A percentile compares a stretch with the other conserved stretches of the same genome.
Evolutionary conservation across 2,329 filamentous ascomycete species (phyloP).

Genomic region (Neonectria coccinea): DNA sequence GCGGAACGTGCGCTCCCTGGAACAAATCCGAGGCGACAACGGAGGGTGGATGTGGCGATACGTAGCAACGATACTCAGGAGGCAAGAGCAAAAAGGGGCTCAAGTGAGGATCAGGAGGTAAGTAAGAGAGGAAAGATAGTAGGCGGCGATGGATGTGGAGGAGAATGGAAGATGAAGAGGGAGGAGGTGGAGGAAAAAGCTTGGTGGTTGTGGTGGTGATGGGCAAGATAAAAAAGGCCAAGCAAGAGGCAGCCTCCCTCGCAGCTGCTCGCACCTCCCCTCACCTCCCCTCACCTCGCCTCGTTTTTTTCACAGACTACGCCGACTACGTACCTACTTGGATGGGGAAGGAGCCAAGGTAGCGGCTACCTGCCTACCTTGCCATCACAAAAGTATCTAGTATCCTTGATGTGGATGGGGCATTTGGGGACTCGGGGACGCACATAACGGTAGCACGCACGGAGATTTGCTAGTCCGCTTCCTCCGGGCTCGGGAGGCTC

Average conservation of each 20-base stretch:
- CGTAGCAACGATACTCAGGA: slow-evolving; percentile 24
- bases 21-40: slow-evolving; percentile 35
- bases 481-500: neutral
- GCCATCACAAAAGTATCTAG: slow-evolving; percentile 21
- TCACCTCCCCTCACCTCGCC: neutral
- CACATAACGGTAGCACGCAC: slow-evolving; percentile 17
- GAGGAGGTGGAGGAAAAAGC: slow-evolving; percentile 23
- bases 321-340: slow-evolving; percentile 24
- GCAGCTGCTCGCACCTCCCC: slow-evolving; percentile 8
- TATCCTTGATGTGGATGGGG: slow-evolving; percentile 18
- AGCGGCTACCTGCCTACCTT: slow-evolving; percentile 19
- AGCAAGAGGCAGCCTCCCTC: slow-evolving; percentile 26
- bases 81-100: slow-evolving; percentile 22
- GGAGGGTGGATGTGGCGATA: slow-evolving; percentile 34
- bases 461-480: slow-evolving; percentile 35
- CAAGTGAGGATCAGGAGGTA: slow-evolving; percentile 24
- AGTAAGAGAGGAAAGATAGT: slow-evolving; percentile 28
- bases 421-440: neutral
- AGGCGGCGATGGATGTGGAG: slow-evolving; percentile 19
- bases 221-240: slow-evolving; percentile 32
- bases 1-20: slow-evolving; percentile 45
- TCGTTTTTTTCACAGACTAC: slow-evolving; percentile 13
- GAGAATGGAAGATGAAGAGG: slow-evolving; percentile 23
- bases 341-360: slow-evolving; percentile 18
- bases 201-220: slow-evolving; percentile 40